Evolutionary conservation across 345 rosid genomes (phyloP).

Genomic region (Geranium brycei): DNA sequence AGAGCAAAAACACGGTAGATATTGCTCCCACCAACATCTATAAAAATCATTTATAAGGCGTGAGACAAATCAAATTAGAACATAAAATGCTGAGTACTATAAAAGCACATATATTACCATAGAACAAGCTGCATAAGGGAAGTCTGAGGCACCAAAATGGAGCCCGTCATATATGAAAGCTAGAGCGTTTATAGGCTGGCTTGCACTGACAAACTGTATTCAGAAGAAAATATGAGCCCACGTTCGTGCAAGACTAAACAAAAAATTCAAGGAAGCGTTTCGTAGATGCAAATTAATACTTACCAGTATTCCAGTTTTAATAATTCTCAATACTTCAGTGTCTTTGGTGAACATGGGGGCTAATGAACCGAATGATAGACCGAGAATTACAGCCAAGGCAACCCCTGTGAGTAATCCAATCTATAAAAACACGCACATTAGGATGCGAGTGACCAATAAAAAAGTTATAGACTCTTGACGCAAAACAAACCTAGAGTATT

Average conservation of each 20-base stretch:
- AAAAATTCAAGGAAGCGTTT: background rate
- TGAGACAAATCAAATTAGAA: background rate
- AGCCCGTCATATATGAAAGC: slow-evolving; percentile 93
- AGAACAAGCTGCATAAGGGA: slow-evolving; percentile 71
- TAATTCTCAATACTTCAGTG: slow-evolving; percentile 53
- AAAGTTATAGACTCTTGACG: background rate
- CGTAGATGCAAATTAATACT: slow-evolving; percentile 7
- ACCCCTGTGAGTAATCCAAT: slow-evolving; percentile 62
- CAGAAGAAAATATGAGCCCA: slow-evolving; percentile 1
- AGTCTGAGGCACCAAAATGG: slow-evolving; percentile 88
- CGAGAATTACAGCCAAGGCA: slow-evolving; percentile 53
- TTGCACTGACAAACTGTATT: slow-evolving; percentile 63
- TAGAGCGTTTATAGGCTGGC: slow-evolving; percentile 80
- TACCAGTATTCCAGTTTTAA: slow-evolving; percentile 68
- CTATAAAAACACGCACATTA: slow-evolving; percentile 24
- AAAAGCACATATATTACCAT: slow-evolving; percentile 34
- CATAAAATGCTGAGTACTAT: background rate
- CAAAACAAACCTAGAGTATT: background rate
- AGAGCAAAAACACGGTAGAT: slow-evolving; percentile 55
- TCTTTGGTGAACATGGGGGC: slow-evolving; percentile 76
- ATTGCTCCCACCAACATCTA: slow-evolving; percentile 67
- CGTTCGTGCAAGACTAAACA: background rate
- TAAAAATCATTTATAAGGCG: slow-evolving; percentile 8
- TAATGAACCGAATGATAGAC: slow-evolving; percentile 51
- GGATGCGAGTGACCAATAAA: background rate